Evolutionary conservation across 129 eudicot species (phyloP), one percentile per base, ranked within the genome.

Genomic region (Glebionis coronaria): DNA sequence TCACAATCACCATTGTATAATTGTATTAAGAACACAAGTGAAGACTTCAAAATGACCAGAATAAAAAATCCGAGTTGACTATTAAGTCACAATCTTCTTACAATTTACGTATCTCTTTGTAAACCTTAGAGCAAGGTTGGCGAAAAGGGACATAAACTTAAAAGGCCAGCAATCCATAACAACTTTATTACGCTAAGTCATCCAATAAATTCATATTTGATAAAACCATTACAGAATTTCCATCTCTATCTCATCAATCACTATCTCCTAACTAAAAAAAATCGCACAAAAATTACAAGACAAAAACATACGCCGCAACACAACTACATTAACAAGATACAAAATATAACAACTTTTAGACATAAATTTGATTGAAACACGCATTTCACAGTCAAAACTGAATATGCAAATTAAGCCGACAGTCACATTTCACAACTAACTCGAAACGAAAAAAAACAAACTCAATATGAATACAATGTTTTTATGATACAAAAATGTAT

Each of bases 171-270:
- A 60, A 35, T 47, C 38, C 60, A 60, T 10, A 60, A 29, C 29
- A 3, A 29, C 25, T 42, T 53, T 13, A 25, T 40, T 40, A 63
- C 55, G 52, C 44, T 61, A 20, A 23, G 63, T 14, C 59, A n/a
- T 61, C 42, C 52, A 14, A 40, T 73, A 63, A 44, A 23, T 20
- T 15, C 71, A 25, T 9, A 35, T 15, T 52, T 63, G 4, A 23
- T 51, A 25, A 27, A 42, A n/a, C 15, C 12, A 13, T 25, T 27
- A 12, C 20, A 45, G 4, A 65, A 56, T 14, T 45, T 12, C 2
- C 59, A 57, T 45, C 42, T 64, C n/a, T 72, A 53, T 73, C 71
- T 38, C 70, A 21, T 44, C n/a, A 13, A n/a, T 40, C 35, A 23
- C 5, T 20, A 55, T 73, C 56, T 29, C 20, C 52, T 35, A 35